These are phyloP conservation scores for Fragaria nilgerrensis DNA, from an alignment of 306 rosid genomes.

Conservation along the genomic window DNA sequence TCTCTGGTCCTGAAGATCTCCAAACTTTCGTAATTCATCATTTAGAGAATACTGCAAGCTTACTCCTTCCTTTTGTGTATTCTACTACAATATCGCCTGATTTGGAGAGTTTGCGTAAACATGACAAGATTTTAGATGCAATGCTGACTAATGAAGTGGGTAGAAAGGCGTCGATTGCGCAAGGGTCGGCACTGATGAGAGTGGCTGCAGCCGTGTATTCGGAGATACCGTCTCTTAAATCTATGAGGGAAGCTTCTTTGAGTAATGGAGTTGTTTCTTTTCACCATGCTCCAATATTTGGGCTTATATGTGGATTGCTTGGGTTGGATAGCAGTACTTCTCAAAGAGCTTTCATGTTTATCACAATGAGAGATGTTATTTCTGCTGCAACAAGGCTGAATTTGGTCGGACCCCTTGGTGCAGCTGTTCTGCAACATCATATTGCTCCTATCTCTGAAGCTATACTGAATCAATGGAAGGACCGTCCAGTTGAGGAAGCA, in stretches of 20 bases:
- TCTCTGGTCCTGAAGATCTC: slow-evolving; percentile 57
- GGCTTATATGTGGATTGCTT: slow-evolving; percentile 63
- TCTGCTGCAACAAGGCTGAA: slow-evolving; percentile 91
- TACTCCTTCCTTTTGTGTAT: slow-evolving; percentile 77
- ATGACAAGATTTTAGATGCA: slow-evolving; percentile 65
- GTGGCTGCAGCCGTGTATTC: slow-evolving; percentile 68
- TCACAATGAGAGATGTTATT: slow-evolving; percentile 72
- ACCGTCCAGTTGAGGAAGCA: slow-evolving; percentile 55
- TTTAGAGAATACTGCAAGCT: slow-evolving; percentile 78
- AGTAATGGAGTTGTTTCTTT: slow-evolving; percentile 47
- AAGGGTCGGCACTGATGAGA: slow-evolving; percentile 85
- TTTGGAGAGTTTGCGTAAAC: slow-evolving; percentile 55
- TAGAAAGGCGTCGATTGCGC: slow-evolving; percentile 74
- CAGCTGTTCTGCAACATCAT: slow-evolving; percentile 76
- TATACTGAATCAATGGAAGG: slow-evolving; percentile 56
- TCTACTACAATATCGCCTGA: slow-evolving; percentile 55
- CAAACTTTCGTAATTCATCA: slow-evolving; percentile 57
- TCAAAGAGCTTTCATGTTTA: slow-evolving; percentile 84
- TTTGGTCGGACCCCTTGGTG: slow-evolving; percentile 79
- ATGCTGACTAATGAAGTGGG: slow-evolving; percentile 69
- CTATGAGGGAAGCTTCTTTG: slow-evolving; percentile 50
- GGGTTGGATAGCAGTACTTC: slow-evolving; percentile 54
- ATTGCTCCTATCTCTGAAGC: slow-evolving; percentile 61
- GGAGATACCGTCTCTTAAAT: slow-evolving; percentile 62
- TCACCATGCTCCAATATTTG: slow-evolving; percentile 84